Evolutionary conservation across 305 asterid species (phyloP).

Genomic region (Fraxinus ornus): DNA sequence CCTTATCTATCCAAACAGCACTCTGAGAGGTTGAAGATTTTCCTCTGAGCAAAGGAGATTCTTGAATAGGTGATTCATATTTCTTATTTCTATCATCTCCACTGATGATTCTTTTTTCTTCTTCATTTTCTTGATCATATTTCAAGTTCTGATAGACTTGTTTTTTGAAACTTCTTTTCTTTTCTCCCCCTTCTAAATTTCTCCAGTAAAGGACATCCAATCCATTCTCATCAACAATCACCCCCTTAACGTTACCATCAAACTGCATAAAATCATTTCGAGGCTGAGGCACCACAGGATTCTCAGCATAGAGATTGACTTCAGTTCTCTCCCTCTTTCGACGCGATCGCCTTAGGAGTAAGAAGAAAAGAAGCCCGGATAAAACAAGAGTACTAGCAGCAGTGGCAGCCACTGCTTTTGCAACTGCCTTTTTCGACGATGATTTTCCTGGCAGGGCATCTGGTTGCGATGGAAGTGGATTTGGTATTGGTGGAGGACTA

Average conservation of each 20-base stretch:
- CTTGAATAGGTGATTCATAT: conserved; percentile 41
- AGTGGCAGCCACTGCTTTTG: conserved; percentile 69
- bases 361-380: conserved; percentile 60
- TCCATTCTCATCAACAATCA: conserved; percentile 90
- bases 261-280: conserved; percentile 41
- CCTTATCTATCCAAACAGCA: conserved; percentile 32
- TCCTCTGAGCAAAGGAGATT: conserved; percentile 46
- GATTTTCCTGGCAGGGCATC: conserved; percentile 28
- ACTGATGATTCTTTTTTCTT: conserved; percentile 46
- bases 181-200: conserved; percentile 47
- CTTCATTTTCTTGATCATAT: conserved; percentile 40
- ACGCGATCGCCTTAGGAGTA: conserved; percentile 38
- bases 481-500: conserved; percentile 12
- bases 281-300: conserved; percentile 30
- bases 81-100: conserved; percentile 27
- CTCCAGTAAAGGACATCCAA: conserved; percentile 93
- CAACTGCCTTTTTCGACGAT: conserved; percentile 52
- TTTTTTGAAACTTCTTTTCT: conserved; percentile 43
- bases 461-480: conserved; percentile 22
- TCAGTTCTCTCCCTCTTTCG: conserved; percentile 33
- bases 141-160: conserved; percentile 38
- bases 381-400: conserved; percentile 63
- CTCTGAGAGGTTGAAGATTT: conserved; percentile 48
- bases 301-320: conserved; percentile 10
- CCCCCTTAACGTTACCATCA: conserved; percentile 67